Conservation (phyloP, 345 rosid species). For the Mangifera indica region DNA sequence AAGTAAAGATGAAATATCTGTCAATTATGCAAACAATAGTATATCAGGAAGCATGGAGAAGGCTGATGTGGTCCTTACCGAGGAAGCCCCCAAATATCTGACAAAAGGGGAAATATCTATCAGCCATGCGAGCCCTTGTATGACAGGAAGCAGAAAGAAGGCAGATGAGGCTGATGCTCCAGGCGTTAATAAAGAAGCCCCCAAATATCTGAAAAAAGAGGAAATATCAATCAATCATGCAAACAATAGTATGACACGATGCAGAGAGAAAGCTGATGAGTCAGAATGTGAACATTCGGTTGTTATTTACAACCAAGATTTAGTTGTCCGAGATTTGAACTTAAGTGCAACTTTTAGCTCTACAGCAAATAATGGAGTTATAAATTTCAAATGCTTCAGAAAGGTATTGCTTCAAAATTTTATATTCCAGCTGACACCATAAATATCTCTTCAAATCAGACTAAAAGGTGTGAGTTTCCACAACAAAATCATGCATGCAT, state of each 20-base stretch:
- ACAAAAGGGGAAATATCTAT: too few relatives aligned
- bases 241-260: conserved; percentile 29
- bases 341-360: conserved; percentile 29
- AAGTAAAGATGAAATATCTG: conserved; percentile 28
- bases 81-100: too few relatives aligned
- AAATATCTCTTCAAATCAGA: neutral
- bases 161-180: too few relatives aligned
- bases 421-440: neutral
- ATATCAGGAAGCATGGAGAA: conserved; percentile 36
- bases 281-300: conserved; percentile 61
- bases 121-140: too few relatives aligned
- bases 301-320: conserved; percentile 64
- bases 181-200: too few relatives aligned
- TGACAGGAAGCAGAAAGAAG: too few relatives aligned
- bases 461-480: neutral
- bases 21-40: conserved; percentile 21
- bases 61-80: conserved; percentile 3
- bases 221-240: conserved; percentile 25
- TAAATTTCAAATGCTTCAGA: conserved; percentile 79
- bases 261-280: conserved; percentile 42
- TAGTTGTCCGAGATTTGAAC: conserved; percentile 48
- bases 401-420: conserved; percentile 50
- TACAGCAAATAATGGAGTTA: conserved; percentile 30
- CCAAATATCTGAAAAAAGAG: conserved; percentile 19
- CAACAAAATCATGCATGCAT: neutral